Base-by-base conservation (phyloP, 805 yeast genomes). In the Grigorovia humatica region DNA sequence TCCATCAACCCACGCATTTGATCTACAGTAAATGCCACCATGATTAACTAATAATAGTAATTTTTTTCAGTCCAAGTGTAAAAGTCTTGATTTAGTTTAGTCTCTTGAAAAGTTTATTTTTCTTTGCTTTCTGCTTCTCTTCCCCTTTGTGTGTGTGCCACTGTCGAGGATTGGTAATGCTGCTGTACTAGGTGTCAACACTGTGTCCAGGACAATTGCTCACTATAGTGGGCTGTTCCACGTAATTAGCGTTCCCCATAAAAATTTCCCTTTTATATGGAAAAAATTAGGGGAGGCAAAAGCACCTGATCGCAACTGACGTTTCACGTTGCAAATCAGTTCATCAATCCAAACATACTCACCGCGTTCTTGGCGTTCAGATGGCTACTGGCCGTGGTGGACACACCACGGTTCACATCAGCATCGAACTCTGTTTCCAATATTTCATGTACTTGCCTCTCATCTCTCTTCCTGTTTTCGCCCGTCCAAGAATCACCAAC, bases 1-100 rank as follows among this genome's bases (percentile, higher is more conserved):
- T 91, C 97, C 99, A 91, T 91, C 78, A 91, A 83, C 73, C 78
- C 89, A 81, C 98, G 95, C 85, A 93, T 91, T 81, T 93, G 97
- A 77, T 78, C 82, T 72, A 77, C 80, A 70, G 83, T 78, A 79
- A 78, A 78, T 63, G 70, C 70, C 61, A 66, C 70, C 70, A 66
- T 66, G 55, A 58, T 57, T 29, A 11, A 32, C 2, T 32, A 32
- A 12, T 32, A 32, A 8, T 32, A 12, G 6, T 23, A 23, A 23
- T 23, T 23, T 23, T 23, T 23, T 23, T 23, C 27, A 23, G 27
- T 23, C 27, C 27, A 23, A 23, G 27, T 23, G 27, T 23, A 5
- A 27, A 43, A 13, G 13, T 2, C 13, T 43, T 23, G 18, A 8
- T 43, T 43, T 43, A 19, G 23, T 12, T 7, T 43, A 13, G 8